phyloP scores from a whole-genome alignment of 1,139 yeast genomes.

The Blastobotrys capitulatus region DNA sequence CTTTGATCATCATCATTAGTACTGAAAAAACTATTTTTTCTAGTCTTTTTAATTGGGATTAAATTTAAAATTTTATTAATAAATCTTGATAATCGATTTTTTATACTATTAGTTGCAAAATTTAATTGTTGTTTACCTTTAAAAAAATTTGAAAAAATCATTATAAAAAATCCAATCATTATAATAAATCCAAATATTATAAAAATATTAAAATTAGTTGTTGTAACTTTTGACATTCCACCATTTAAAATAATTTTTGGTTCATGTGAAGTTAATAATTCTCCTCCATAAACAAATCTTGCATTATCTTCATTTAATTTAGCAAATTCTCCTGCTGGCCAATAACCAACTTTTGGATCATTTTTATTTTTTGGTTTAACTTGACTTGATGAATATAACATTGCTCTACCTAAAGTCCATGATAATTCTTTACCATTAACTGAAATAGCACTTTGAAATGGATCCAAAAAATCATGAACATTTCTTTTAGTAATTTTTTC shows the following conservation, averaged over 20 bases:
- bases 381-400: constrained; percentile 47
- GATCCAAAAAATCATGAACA: constrained; percentile 32
- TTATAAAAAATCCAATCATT: background rate
- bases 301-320: background rate
- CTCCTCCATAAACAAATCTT: constrained; percentile 19
- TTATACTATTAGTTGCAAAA: constrained; percentile 5
- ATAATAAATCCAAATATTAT: background rate
- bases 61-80: background rate
- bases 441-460: constrained; percentile 56
- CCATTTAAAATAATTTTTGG: background rate
- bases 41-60: background rate
- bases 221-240: background rate
- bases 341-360: constrained; percentile 19
- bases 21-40: too few relatives aligned
- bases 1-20: background rate
- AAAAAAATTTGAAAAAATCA: background rate
- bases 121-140: constrained; percentile 8
- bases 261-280: constrained; percentile 8
- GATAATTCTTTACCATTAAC: constrained; percentile 62
- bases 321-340: constrained; percentile 18
- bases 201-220: background rate
- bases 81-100: background rate
- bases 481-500: constrained; percentile 10
- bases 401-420: constrained; percentile 81
- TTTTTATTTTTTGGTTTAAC: constrained; percentile 16